Evolutionary conservation across 2,329 filamentous ascomycete genomes (phyloP).

Genomic region (Alternaria sp.): DNA sequence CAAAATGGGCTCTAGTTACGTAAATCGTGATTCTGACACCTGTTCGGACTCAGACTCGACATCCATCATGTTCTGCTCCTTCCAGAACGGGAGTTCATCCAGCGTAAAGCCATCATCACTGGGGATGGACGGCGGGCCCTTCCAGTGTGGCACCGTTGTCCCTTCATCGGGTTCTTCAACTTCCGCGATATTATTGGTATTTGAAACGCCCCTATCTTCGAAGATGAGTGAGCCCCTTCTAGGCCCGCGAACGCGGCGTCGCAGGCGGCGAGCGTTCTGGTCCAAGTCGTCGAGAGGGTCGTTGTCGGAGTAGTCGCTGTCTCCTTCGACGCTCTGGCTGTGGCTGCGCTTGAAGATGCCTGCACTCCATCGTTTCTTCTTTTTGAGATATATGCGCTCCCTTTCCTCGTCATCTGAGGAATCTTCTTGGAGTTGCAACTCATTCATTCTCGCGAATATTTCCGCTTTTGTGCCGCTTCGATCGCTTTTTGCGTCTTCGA

Average conservation of each 20-base stretch:
- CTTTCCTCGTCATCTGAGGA: conserved; percentile 45
- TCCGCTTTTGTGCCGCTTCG: conserved; percentile 40
- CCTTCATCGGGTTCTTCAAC: conserved; percentile 50
- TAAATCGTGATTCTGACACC: neutral
- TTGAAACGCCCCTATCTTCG: conserved; percentile 50
- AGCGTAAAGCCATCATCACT: conserved; percentile 51
- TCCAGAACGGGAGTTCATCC: conserved; percentile 51
- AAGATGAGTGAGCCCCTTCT: conserved; percentile 49
- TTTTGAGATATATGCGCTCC: conserved; percentile 39
- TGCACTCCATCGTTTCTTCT: conserved; percentile 54
- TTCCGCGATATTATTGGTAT: conserved; percentile 48
- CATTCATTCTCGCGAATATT: conserved; percentile 45
- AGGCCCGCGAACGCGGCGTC: conserved; percentile 52
- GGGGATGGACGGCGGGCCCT: conserved; percentile 48
- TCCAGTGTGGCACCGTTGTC: conserved; percentile 34
- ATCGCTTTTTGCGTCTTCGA: conserved; percentile 54
- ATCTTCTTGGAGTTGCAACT: conserved; percentile 45
- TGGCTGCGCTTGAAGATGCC: conserved; percentile 57
- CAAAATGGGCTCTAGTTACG: neutral
- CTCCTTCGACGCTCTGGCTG: conserved; percentile 56
- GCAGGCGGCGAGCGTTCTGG: conserved; percentile 51
- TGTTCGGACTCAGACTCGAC: conserved; percentile 37
- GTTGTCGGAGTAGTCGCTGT: conserved; percentile 53
- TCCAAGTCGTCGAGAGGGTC: conserved; percentile 53
- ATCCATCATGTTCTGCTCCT: conserved; percentile 38